phyloP scores from a whole-genome alignment of 495 filamentous ascomycete species.

The Aspergillus ellipticus region DNA sequence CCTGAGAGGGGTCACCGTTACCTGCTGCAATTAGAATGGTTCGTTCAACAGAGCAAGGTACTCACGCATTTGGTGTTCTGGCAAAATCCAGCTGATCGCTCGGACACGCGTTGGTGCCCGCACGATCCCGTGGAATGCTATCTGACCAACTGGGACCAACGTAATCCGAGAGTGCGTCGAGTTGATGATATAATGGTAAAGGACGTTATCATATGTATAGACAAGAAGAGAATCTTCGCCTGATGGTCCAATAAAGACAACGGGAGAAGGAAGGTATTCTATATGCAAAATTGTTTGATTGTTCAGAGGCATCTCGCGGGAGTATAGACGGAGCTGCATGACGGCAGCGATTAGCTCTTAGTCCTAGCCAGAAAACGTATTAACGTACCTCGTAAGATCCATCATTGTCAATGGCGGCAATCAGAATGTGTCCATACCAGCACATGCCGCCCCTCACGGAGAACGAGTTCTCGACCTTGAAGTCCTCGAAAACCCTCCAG shows the following conservation, averaged over 20 bases:
- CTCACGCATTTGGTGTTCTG: conserved; percentile 81
- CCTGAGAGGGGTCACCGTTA: conserved; percentile 91
- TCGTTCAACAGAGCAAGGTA: conserved; percentile 2
- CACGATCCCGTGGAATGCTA: conserved; percentile 94
- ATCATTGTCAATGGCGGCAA: conserved; percentile 87
- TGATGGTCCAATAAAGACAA: conserved; percentile 79
- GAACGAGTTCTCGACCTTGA: conserved; percentile 80
- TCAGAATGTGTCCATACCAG: conserved; percentile 94
- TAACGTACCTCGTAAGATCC: conserved; percentile 67
- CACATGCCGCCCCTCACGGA: conserved; percentile 94
- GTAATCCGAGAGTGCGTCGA: conserved; percentile 65
- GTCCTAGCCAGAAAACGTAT: neutral
- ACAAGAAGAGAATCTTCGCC: conserved; percentile 93
- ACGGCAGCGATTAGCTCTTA: neutral
- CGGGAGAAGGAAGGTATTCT: conserved; percentile 75
- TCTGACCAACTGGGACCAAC: conserved; percentile 89
- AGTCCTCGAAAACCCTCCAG: conserved; percentile 91
- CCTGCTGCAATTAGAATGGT: conserved; percentile 36
- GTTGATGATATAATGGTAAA: conserved; percentile 89
- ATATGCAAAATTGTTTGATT: conserved; percentile 65
- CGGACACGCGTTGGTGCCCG: conserved; percentile 87
- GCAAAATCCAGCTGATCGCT: conserved; percentile 91
- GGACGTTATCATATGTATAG: conserved; percentile 93
- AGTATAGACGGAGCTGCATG: conserved; percentile 75
- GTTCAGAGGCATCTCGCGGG: conserved; percentile 77